Percentiles rank a stretch among this genome's conserved stretches.
These are phyloP conservation scores for Chrysochromulina parva DNA, from an alignment of 78 protist genomes.

Conservation along the genomic window DNA sequence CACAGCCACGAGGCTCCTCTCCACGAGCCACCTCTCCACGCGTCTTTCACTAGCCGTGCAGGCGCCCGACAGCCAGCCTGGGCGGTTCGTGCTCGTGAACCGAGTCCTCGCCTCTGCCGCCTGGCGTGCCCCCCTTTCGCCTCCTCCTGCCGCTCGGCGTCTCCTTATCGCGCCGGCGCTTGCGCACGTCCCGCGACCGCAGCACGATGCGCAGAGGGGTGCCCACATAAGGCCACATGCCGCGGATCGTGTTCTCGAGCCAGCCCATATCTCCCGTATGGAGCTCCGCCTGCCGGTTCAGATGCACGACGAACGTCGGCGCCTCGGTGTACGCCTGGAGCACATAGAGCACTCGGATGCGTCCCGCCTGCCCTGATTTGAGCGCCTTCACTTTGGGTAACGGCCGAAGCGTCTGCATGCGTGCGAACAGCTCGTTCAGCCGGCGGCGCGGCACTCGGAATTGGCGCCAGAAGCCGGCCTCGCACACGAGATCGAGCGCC, in stretches of 20 bases:
- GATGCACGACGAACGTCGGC: not conserved
- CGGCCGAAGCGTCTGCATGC: too few species aligned
- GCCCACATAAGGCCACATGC: not conserved
- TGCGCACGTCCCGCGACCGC: not conserved
- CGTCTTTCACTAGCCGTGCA: too few species aligned
- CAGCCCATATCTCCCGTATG: not conserved
- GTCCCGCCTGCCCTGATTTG: not conserved
- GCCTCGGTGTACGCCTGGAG: not conserved
- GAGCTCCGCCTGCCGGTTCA: not conserved
- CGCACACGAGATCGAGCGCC: not conserved
- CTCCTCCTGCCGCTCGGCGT: too few species aligned
- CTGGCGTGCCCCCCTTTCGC: too few species aligned
- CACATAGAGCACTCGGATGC: not conserved
- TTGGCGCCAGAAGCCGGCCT: not conserved
- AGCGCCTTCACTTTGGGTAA: too few species aligned
- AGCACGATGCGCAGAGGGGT: not conserved
- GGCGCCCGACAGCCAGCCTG: too few species aligned
- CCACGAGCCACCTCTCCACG: too few species aligned
- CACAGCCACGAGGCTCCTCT: too few species aligned
- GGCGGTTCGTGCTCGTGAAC: too few species aligned
- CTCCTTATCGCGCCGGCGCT: not conserved
- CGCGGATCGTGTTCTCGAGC: not conserved
- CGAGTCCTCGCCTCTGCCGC: too few species aligned
- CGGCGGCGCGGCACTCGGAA: not conserved
- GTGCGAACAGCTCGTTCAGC: not conserved